Base-by-base conservation (phyloP, 2,329 filamentous ascomycete species). In the Xylariaceae sp. region DNA sequence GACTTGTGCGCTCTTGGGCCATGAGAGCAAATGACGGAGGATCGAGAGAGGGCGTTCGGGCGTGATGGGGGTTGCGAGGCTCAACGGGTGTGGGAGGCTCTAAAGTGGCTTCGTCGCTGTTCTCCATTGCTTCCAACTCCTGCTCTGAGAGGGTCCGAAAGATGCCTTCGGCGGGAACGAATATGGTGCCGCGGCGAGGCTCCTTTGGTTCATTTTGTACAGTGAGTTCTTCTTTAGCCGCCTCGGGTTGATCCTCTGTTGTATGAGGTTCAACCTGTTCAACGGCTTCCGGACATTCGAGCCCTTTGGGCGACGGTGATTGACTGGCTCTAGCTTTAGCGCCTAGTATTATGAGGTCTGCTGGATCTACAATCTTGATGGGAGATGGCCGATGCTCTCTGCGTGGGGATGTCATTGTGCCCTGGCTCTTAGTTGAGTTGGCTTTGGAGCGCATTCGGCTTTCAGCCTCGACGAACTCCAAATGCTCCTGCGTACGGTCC, bases 401-500 rank as follows among this genome's bases (percentile, higher is more conserved):
- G 55, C 65, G 73, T n/a, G 67, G 51, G 44, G 71, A 60, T 18
- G 45, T 46, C 12, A 38, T 28, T 34, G 57, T 42, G 61, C 67
- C 71, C 41, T 64, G 59, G 11, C 67, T 38, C 74, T 79, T 54
- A 73, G 79, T 64, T 84, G 87, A 1, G 79, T 74, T 71, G 16
- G 34, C 4, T 14, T 87, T 90, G 69, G 80, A 83, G 43, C 80
- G 78, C 58, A 91, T 79, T 45, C 83, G 78, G 66, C 87, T 90
- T 67, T 93, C 88, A 49, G 87, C 80, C 64, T 89, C 82, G 66
- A 92, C 75, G 68, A 90, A 92, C 31, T 91, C 86, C 44, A 90
- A 77, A 63, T 88, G 82, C 54, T 90, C 88, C 57, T 87, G 77
- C 0, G 88, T 86, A 7, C 86, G 80, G 56, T 87, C 79, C 10